Conservation (phyloP, 331 rosid species). For the Pyracantha coccinea region DNA sequence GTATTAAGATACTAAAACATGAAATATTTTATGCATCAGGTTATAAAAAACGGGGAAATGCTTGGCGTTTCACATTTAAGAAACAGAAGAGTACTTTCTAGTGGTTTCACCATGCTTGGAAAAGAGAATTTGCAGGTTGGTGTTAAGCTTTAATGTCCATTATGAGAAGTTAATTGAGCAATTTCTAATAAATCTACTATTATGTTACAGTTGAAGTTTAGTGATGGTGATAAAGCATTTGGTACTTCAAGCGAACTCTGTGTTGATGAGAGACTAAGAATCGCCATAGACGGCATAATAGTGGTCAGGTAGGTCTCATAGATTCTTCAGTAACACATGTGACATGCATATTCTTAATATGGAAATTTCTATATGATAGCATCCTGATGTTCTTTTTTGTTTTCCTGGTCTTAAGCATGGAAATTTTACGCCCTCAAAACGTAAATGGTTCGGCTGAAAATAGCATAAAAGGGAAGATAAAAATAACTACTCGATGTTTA, state of each 20-base stretch:
- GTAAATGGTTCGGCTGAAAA: conserved; percentile 35
- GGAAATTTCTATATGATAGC: conserved; percentile 4
- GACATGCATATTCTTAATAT: background rate
- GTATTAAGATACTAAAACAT: background rate
- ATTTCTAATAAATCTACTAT: conserved; percentile 5
- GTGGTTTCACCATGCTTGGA: conserved; percentile 89
- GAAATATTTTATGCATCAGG: conserved; percentile 32
- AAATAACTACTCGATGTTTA: conserved; percentile 87
- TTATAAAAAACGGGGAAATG: conserved; percentile 96
- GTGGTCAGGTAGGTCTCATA: conserved; percentile 68
- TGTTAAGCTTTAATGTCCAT: conserved; percentile 4
- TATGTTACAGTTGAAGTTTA: conserved; percentile 77
- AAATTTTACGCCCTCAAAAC: conserved; percentile 70
- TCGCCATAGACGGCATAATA: conserved; percentile 94
- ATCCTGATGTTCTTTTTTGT: conserved; percentile 9
- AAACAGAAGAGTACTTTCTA: conserved; percentile 86
- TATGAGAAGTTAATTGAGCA: conserved; percentile 6
- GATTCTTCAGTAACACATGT: background rate
- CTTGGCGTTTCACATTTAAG: conserved; percentile 97
- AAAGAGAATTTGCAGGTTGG: conserved; percentile 94
- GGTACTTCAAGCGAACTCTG: conserved; percentile 86
- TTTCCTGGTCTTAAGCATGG: conserved; percentile 55
- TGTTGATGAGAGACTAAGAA: conserved; percentile 86
- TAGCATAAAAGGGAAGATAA: conserved; percentile 73
- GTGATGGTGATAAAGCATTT: conserved; percentile 97